Base-by-base conservation (phyloP, 2,329 filamentous ascomycete species). In the Alternaria metachromatica region DNA sequence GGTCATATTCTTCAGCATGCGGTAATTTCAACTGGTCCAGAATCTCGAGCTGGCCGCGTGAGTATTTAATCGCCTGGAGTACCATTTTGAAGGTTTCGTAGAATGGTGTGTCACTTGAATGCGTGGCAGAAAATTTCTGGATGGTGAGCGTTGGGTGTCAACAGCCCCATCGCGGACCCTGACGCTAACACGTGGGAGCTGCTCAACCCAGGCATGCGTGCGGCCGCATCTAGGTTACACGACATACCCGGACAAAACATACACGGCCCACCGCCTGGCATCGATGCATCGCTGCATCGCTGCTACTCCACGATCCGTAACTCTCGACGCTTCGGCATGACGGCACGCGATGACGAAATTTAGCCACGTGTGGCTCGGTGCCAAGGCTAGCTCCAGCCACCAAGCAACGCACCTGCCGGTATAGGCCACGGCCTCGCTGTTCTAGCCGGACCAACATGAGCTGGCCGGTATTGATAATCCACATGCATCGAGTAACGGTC, bases 21-120 rank as follows among this genome's bases (percentile, higher is more conserved):
- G 92, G 92, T 21, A 96, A 86, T 66, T 89, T 88, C n/a, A 96
- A 88, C 82, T 96, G 92, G 80, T 96, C 92, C 58, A 96, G 87
- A 68, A 96, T 92, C 70, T 92, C 85, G 62, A 96, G 85, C 78
- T 87, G 87, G 70, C 92, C 92, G 55, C 89, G 86, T 58, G 85
- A 83, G 80, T 95, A 96, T 71, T 90, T 89, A 81, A 96, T 93
- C 11, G 92, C 92, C 81, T 94, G 87, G 50, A 96, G 88, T 23
- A 87, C 86, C 83, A 85, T 85, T 10, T 67, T 75, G 62, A 23
- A 58, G 13, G 44, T 5, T 13, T 45, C 26, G 63, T 55, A 37
- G 26, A 62, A 62, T 67, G 62, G 50, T 51, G 61, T 44, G 44
- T 45, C 46, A 55, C 43, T 66, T 30, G 28, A 48, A 53, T 26